These are phyloP conservation scores for Aspergillus fijiensis DNA, from an alignment of 2,329 filamentous ascomycete species.

Conservation along the genomic window DNA sequence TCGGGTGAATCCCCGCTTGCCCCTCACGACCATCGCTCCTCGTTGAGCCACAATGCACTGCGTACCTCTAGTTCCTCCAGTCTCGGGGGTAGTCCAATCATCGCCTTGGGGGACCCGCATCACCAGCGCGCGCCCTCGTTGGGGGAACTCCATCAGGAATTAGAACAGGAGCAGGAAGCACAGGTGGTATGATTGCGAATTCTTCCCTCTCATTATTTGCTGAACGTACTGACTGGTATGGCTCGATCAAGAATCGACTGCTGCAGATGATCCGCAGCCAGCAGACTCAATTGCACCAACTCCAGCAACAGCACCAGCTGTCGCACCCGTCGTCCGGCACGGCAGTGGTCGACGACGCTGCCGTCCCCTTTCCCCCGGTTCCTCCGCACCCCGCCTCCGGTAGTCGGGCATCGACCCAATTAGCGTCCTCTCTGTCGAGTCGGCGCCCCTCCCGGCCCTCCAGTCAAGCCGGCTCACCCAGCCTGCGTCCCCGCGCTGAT, in stretches of 20 bases:
- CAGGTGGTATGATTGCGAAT: constrained; percentile 46
- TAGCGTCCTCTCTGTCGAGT: constrained; percentile 35
- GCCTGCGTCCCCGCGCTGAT: constrained; percentile 33
- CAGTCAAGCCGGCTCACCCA: constrained; percentile 41
- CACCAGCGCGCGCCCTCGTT: constrained; percentile 50
- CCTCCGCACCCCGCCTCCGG: constrained; percentile 29
- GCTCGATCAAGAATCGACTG: constrained; percentile 45
- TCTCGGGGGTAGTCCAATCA: constrained; percentile 42
- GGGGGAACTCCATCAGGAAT: constrained; percentile 51
- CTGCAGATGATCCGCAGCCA: constrained; percentile 51
- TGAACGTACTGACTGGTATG: constrained; percentile 5
- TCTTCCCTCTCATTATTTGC: not conserved
- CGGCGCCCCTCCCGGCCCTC: constrained; percentile 36
- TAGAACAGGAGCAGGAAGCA: constrained; percentile 53
- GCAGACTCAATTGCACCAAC: constrained; percentile 46
- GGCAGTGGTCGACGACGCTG: constrained; percentile 45
- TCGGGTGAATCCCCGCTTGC: constrained; percentile 35
- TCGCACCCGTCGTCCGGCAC: constrained; percentile 10
- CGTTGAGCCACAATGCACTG: constrained; percentile 39
- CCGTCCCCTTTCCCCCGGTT: constrained; percentile 38
- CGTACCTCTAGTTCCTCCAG: constrained; percentile 46
- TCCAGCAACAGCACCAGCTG: constrained; percentile 33
- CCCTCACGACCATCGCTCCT: constrained; percentile 40
- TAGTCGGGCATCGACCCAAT: constrained; percentile 34
- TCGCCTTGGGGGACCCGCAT: constrained; percentile 48